Evolutionary conservation across 495 filamentous ascomycete genomes (phyloP).

Genomic region (Aspergillus avenaceus): DNA sequence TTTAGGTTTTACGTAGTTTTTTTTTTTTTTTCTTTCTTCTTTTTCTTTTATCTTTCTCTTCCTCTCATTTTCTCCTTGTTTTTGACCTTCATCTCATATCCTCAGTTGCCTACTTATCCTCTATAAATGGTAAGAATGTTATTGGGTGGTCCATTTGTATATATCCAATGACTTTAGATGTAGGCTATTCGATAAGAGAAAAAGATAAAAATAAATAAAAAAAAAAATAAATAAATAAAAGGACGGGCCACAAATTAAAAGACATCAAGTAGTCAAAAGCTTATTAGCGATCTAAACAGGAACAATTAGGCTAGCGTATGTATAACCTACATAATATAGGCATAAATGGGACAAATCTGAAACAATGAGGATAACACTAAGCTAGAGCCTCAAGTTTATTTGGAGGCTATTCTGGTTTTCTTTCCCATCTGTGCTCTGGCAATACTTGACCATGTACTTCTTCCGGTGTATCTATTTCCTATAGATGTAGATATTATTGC

Average conservation of each 20-base stretch:
- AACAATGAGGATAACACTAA: neutral
- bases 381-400: neutral
- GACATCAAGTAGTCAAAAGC: no score
- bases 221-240: neutral
- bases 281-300: neutral
- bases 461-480: neutral
- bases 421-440: no score
- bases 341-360: neutral
- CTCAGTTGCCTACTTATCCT: no score
- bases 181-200: neutral
- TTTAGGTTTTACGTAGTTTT: slow-evolving; percentile 5
- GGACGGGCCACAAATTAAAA: no score
- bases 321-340: neutral
- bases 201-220: neutral
- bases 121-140: no score
- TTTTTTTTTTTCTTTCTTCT: neutral
- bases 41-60: neutral
- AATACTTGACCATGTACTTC: neutral
- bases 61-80: no score
- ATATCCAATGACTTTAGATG: neutral
- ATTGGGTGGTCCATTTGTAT: no score
- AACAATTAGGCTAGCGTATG: neutral
- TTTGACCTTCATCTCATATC: no score
- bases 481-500: no score
- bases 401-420: no score